Base-by-base conservation (phyloP, 1,284 basidiomycete species). In the Earliella scabrosa region DNA sequence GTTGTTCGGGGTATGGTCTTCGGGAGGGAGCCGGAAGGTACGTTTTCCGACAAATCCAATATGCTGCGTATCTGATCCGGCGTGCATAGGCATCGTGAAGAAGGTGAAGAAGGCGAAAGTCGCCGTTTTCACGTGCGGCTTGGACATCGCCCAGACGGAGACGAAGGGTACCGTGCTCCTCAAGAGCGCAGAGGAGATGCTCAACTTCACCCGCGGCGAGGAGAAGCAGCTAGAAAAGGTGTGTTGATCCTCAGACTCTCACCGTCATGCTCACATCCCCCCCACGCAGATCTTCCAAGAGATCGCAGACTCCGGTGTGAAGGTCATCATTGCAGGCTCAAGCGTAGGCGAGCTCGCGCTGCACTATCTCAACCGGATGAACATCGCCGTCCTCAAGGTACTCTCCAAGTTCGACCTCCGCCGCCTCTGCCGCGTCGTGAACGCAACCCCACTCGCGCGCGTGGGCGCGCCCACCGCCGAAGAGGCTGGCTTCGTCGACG, bases 1-100 rank as follows among this genome's bases (percentile, higher is more conserved):
- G 97, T 99, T 10, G 90, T 99, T 6, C 87, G 92, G 63, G 97
- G 97, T 45, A 99, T 99, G 97, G 97, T 99, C 0, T 98, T 99
- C 67, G 94, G 94, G 43, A 83, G 96, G 36, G 94, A 97, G 75
- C 93, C 97, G 1, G 97, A 99, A 75, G 93, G 92, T 88, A 66
- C 39, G 78, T 70, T 2, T 2, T 14, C 29, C 29, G 7, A 7
- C n/a, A n/a, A n/a, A n/a, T n/a, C n/a, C n/a, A n/a, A n/a, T n/a
- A n/a, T n/a, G n/a, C n/a, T n/a, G n/a, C n/a, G n/a, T n/a, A n/a
- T n/a, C n/a, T n/a, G n/a, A n/a, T n/a, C n/a, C n/a, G n/a, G n/a
- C n/a, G n/a, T n/a, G n/a, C n/a, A n/a, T 59, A 92, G 91, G 92
- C 44, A 80, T 83, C 53, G 74, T 97, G 64, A 95, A 95, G 77